Base-by-base conservation (phyloP, 306 rosid genomes). In the Castanea mollissima region DNA sequence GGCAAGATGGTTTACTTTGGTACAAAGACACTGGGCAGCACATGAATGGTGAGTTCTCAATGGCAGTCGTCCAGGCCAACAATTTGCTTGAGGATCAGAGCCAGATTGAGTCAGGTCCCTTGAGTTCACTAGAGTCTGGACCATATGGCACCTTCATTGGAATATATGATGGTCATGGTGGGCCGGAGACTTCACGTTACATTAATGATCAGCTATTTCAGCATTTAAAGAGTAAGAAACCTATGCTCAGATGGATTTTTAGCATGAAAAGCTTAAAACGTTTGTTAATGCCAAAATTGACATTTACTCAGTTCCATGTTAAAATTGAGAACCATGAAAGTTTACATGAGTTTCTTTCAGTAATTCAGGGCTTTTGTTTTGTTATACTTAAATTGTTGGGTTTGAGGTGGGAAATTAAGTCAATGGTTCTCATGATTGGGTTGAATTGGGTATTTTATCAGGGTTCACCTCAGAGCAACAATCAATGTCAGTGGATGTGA, bases 41-140 rank as follows among this genome's bases (percentile, higher is more conserved):
- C 83, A 59, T 89, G 81, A 87, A 86, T 86, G 98, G 98, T 83
- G 97, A 91, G 59, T 94, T 83, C 77, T 92, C 98, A 13, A 94
- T 94, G 92, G 97, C 97, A 74, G 97, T 94, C 34, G 92, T 94
- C 65, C 98, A 94, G 88, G 98, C 98, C 86, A 94, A 94, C 81
- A 94, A 84, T 87, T 82, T 94, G 89, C 97, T 94, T 12, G 98
- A 94, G 89, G 98, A 94, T 84, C 97, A 91, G 83, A 92, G 98
- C 85, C 98, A 94, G 87, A 38, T 94, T 67, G 98, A 94, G 87
- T 92, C 98, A 41, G 97, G 98, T 65, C 83, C 92, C 14, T 89
- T 94, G 74, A 89, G 97, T 83, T 85, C 78, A 78, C 88, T 87
- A 0, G 97, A 94, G 19, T 80, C 87, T 70, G 97, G 97, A 51